Conservation (phyloP, 2,329 filamentous ascomycete genomes). For the Neocatenulostroma microsporum region DNA sequence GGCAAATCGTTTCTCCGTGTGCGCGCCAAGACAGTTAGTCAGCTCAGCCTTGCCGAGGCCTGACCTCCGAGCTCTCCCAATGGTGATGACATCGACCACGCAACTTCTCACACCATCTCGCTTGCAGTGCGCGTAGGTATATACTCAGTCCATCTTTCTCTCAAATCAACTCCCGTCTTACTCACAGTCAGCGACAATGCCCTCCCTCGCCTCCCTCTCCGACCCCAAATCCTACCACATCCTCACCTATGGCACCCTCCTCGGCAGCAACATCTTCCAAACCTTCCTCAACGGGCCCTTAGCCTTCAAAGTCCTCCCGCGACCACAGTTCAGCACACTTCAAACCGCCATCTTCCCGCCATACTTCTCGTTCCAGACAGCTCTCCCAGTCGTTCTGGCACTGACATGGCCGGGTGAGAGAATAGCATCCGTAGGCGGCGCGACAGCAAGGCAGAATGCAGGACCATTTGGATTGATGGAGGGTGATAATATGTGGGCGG, state of each 20-base stretch:
- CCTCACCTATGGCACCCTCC: slow-evolving; percentile 66
- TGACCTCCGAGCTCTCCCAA: too few relatives aligned
- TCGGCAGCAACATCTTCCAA: slow-evolving; percentile 83
- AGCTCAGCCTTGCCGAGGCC: too few relatives aligned
- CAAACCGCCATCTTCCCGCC: slow-evolving; percentile 77
- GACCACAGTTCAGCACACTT: slow-evolving; percentile 73
- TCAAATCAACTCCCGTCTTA: too few relatives aligned
- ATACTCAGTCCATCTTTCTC: too few relatives aligned
- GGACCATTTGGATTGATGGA: slow-evolving; percentile 43
- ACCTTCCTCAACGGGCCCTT: slow-evolving; percentile 68
- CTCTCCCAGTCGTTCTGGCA: slow-evolving; percentile 62
- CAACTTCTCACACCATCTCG: too few relatives aligned
- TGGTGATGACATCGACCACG: too few relatives aligned
- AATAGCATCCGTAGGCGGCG: slow-evolving; percentile 18
- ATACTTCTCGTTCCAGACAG: slow-evolving; percentile 80
- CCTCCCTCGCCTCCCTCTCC: slow-evolving; percentile 45
- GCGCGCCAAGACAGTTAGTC: too few relatives aligned
- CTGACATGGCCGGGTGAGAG: slow-evolving; percentile 68
- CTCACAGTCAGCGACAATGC: slow-evolving; percentile 32
- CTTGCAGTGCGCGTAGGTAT: too few relatives aligned
- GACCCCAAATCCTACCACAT: slow-evolving; percentile 69
- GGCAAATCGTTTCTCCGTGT: too few relatives aligned
- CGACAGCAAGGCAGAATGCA: slow-evolving; percentile 16
- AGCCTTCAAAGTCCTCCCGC: slow-evolving; percentile 67
- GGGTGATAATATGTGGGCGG: slow-evolving; percentile 53